A percentile compares a stretch with the other conserved stretches of the same genome.
These are phyloP conservation scores for Plasmopara muralis DNA, from an alignment of 352 stramenopile species.

Conservation along the genomic window DNA sequence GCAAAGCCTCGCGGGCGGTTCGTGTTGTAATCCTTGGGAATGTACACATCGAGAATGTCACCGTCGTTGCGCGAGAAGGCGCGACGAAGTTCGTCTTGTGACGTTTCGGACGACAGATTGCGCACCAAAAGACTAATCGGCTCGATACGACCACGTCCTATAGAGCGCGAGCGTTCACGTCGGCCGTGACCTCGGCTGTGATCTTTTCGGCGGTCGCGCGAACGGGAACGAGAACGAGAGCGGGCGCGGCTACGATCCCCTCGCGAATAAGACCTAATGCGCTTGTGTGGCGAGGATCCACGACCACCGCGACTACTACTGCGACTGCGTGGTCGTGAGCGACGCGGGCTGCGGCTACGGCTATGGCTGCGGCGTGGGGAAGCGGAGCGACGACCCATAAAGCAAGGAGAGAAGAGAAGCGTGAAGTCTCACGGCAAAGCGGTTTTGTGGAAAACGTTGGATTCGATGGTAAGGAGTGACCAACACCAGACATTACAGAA, in stretches of 20 bases:
- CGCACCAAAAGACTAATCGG: conserved; percentile 50
- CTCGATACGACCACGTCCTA: conserved; percentile 12
- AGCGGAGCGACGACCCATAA: conserved; percentile 42
- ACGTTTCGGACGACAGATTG: conserved; percentile 32
- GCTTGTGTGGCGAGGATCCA: conserved; percentile 20
- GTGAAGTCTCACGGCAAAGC: background rate
- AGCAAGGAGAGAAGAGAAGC: background rate
- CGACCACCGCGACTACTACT: conserved; percentile 28
- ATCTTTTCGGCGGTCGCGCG: conserved; percentile 18
- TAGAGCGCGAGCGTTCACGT: conserved; percentile 29
- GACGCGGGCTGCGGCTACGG: conserved; percentile 32
- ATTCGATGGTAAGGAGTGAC: too few relatives aligned
- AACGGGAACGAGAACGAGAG: conserved; percentile 34
- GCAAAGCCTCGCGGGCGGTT: conserved; percentile 72
- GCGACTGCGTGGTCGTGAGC: conserved; percentile 25
- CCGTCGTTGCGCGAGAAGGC: conserved; percentile 41
- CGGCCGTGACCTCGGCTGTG: conserved; percentile 11
- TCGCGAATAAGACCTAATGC: conserved; percentile 33
- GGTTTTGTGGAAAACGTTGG: conserved; percentile 4
- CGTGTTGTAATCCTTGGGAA: conserved; percentile 49
- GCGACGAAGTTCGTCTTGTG: conserved; percentile 35
- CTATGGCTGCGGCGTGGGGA: conserved; percentile 38
- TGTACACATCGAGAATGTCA: conserved; percentile 62
- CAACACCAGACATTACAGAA: too few relatives aligned
- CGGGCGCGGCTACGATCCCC: conserved; percentile 20